A percentile compares a stretch with the other conserved stretches of the same genome.
phyloP scores from a whole-genome alignment of 148 eudicot genomes.

The Selenicereus undatus region DNA sequence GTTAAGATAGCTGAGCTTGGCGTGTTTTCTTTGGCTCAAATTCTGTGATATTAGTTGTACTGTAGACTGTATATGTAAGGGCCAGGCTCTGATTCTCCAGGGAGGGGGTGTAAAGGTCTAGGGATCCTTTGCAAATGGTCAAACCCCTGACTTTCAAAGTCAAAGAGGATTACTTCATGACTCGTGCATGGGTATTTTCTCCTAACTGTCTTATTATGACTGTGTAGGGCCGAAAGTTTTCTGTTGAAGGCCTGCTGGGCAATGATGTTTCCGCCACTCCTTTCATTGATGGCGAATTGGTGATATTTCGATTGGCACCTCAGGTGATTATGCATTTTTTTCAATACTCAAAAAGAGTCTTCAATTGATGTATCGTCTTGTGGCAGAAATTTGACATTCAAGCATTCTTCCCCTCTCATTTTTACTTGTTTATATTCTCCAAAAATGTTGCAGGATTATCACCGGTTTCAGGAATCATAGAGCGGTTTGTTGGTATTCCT shows the following conservation, averaged over 20 bases:
- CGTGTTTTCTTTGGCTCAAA: neutral
- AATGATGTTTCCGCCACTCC: constrained; percentile 42
- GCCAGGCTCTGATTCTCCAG: too few relatives aligned
- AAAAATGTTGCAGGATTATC: constrained; percentile 74
- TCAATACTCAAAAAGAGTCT: constrained; percentile 1
- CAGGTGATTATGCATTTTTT: constrained; percentile 49
- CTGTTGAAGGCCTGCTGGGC: constrained; percentile 84
- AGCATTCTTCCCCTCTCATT: neutral
- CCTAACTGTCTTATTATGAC: neutral
- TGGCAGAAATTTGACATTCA: neutral
- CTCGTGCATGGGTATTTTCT: neutral
- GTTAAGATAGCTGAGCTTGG: neutral
- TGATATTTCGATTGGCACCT: constrained; percentile 93
- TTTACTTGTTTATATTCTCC: constrained; percentile 2
- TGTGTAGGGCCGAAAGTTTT: constrained; percentile 76
- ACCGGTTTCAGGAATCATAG: constrained; percentile 83
- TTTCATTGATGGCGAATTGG: constrained; percentile 75
- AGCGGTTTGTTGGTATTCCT: constrained; percentile 65
- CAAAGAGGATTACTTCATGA: too few relatives aligned
- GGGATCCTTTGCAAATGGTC: too few relatives aligned
- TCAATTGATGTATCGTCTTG: neutral
- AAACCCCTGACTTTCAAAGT: too few relatives aligned
- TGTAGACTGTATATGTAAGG: too few relatives aligned
- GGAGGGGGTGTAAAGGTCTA: too few relatives aligned
- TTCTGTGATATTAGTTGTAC: neutral